Evolutionary conservation across 331 rosid species (phyloP), one percentile per base, ranked within the genome.

Genomic region (Erythrophleum ivorense): DNA sequence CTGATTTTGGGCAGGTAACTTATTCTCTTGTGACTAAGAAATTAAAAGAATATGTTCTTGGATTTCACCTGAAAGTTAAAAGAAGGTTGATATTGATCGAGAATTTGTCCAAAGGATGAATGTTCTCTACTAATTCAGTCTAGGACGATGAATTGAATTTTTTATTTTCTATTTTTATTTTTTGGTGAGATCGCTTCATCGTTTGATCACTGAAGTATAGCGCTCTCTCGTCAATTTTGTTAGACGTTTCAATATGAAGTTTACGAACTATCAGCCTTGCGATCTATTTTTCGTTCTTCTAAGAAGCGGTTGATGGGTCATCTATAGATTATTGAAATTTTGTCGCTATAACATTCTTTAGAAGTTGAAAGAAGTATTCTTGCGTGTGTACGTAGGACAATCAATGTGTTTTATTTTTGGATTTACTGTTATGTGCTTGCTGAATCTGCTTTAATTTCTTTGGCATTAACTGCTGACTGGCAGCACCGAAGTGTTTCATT

Each of bases 1-100:
- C 98, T 0, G 97, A 95, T 90, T 91, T 95, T 74, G 98, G 98
- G 55, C 98, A 93, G 99, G 99, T 95, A 82, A 80, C 31, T 82
- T 13, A 6, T 62, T 72, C 76, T 59, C 16, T 67, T 9, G 67
- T 9, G 49, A 49, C 34, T 52, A 36, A 65, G 74, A 73, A 63
- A 38, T 55, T 19, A 67, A 74, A 29, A 4, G 19, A 31, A 10
- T 31, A 14, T 36, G 24, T 11, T 38, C 9, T 50, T 33, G 52
- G 67, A 12, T 34, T 74, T 36, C 8, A 9, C 19, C 19, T 16
- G 60, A 36, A 18, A 10, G 14, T 11, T 5, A 4, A 58, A 21
- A 40, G 69, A 63, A 63, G n/a, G 58, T 60, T 24, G 29, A 24
- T 24, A n/a, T 78, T 78, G 0, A 19, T 64, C 9, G 52, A 24